A percentile compares a stretch with the other conserved stretches of the same genome.
Conservation (phyloP, 495 filamentous ascomycete species). For the Lepraria neglecta region DNA sequence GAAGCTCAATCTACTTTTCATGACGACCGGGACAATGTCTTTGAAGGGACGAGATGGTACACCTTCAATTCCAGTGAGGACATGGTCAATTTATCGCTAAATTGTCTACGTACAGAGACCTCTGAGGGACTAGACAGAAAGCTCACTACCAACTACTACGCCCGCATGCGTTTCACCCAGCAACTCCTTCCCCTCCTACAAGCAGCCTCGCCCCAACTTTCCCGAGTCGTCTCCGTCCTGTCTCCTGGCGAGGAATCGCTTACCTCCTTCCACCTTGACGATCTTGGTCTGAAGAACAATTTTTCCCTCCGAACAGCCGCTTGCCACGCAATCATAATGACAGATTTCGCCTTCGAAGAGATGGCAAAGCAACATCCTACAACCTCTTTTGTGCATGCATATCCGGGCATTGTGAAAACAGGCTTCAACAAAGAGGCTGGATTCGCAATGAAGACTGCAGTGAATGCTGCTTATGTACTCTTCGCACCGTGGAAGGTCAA, state of each 20-base stretch:
- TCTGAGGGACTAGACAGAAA: conserved; percentile 18
- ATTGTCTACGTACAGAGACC: conserved; percentile 6
- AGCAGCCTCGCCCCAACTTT: conserved; percentile 3
- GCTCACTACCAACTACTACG: conserved; percentile 18
- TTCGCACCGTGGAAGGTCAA: conserved; percentile 31
- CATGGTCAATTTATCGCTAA: background rate
- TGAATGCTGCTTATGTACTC: conserved; percentile 22
- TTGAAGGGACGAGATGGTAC: conserved; percentile 33
- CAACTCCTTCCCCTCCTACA: conserved; percentile 22
- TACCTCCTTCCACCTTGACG: background rate
- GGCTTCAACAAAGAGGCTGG: conserved; percentile 30
- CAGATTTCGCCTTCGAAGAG: conserved; percentile 16
- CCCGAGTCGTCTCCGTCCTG: conserved; percentile 23
- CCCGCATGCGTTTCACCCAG: conserved; percentile 21
- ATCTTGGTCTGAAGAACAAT: conserved; percentile 12
- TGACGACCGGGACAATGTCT: conserved; percentile 30
- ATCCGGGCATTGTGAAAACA: conserved; percentile 21
- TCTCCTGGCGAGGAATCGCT: conserved; percentile 13
- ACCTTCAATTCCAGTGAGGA: background rate
- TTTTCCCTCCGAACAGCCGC: conserved; percentile 8
- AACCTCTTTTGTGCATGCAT: conserved; percentile 19
- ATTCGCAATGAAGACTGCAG: conserved; percentile 15
- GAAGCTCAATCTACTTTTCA: conserved; percentile 52
- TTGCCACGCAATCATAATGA: conserved; percentile 18
- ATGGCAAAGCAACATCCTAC: conserved; percentile 6